Percentiles rank a stretch among this genome's conserved stretches.
These are phyloP conservation scores for Huiozyma naganishii DNA, from an alignment of 805 yeast species.

Conservation along the genomic window DNA sequence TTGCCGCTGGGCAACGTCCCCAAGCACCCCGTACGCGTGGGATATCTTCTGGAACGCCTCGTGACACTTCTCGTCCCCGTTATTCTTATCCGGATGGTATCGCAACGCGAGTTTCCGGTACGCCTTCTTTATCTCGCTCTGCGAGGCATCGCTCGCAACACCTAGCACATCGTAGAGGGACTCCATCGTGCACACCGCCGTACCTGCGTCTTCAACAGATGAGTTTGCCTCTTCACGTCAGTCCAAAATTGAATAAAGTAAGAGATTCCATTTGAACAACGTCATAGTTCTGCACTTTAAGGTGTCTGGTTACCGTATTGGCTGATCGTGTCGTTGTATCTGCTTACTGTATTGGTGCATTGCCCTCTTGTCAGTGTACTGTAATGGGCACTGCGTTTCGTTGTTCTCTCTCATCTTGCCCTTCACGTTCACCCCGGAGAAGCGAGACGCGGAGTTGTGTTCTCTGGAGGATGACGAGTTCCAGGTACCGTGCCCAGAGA, in stretches of 20 bases:
- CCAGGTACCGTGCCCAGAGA: constrained; percentile 28
- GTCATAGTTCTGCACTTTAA: too few relatives aligned
- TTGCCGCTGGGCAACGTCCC: constrained; percentile 84
- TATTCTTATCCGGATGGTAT: constrained; percentile 88
- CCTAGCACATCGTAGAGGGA: constrained; percentile 62
- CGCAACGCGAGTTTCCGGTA: constrained; percentile 72
- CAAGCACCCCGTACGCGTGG: constrained; percentile 83
- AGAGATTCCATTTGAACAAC: too few relatives aligned
- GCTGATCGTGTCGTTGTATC: too few relatives aligned
- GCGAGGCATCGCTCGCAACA: constrained; percentile 54
- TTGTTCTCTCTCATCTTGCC: too few relatives aligned
- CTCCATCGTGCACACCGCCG: constrained; percentile 3
- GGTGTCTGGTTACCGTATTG: too few relatives aligned
- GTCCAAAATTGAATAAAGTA: too few relatives aligned
- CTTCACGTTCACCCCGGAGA: neutral
- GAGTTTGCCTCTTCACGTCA: too few relatives aligned
- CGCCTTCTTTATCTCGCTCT: constrained; percentile 68
- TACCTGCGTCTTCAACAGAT: neutral
- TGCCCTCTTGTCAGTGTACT: too few relatives aligned
- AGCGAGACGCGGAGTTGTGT: constrained; percentile 13
- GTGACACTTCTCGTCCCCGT: constrained; percentile 76
- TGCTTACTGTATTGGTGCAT: too few relatives aligned
- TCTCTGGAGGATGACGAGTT: constrained; percentile 25
- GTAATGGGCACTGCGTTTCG: too few relatives aligned
- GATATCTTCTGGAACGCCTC: constrained; percentile 66